phyloP scores from a whole-genome alignment of 768 basidiomycete species.

The Boletus vinaceobasis region DNA sequence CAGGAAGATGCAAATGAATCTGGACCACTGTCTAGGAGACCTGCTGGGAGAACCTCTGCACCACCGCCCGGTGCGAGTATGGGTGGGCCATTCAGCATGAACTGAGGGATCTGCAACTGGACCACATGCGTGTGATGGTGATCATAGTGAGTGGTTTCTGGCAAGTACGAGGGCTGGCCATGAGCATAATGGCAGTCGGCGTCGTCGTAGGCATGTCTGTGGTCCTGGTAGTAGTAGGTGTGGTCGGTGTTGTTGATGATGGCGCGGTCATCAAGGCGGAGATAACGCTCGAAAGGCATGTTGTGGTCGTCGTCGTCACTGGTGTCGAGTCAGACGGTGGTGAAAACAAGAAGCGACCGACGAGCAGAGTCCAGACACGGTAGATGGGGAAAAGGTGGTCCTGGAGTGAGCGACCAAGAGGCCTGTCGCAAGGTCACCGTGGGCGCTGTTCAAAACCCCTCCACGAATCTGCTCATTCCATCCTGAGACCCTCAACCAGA shows the following conservation, averaged over 20 bases:
- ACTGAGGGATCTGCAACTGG: slow-evolving; percentile 63
- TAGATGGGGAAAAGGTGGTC: background rate
- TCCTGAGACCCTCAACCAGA: background rate
- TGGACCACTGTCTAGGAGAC: slow-evolving; percentile 28
- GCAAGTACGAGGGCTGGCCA: background rate
- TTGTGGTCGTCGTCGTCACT: slow-evolving; percentile 7
- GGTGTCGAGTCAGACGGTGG: background rate
- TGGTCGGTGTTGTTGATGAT: slow-evolving; percentile 1
- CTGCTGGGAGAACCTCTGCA: slow-evolving; percentile 64
- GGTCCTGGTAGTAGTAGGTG: slow-evolving; percentile 14
- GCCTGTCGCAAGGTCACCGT: background rate
- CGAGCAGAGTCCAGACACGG: background rate
- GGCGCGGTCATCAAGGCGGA: slow-evolving; percentile 23
- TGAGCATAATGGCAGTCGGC: slow-evolving; percentile 8
- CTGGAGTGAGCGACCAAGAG: background rate
- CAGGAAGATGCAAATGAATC: slow-evolving; percentile 40
- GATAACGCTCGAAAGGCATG: slow-evolving; percentile 45
- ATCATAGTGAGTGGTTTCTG: slow-evolving; percentile 2
- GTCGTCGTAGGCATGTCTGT: slow-evolving; percentile 8
- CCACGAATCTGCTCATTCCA: background rate
- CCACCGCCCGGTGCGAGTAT: slow-evolving; percentile 69
- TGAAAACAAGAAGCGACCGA: background rate
- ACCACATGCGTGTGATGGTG: slow-evolving; percentile 25
- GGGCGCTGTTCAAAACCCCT: background rate
- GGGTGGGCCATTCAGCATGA: slow-evolving; percentile 56